These are phyloP conservation scores for Obba rivulosa DNA, from an alignment of 768 basidiomycete species.

Conservation along the genomic window DNA sequence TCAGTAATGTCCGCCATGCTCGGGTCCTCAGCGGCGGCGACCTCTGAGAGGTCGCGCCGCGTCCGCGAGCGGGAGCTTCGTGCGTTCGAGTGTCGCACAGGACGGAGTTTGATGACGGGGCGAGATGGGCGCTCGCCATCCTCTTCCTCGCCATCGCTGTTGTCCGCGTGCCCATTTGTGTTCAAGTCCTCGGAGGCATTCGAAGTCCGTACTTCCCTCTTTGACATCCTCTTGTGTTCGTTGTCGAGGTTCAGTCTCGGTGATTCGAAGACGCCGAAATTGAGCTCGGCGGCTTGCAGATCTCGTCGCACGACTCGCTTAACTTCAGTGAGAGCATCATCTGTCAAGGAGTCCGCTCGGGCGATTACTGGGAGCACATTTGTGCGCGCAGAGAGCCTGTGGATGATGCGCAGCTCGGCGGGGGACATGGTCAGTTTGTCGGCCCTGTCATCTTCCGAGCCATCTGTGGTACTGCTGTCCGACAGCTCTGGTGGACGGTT, in stretches of 20 bases:
- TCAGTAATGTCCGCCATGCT: slow-evolving; percentile 52
- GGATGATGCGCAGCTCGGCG: slow-evolving; percentile 73
- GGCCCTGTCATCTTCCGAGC: slow-evolving; percentile 45
- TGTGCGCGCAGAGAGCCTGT: slow-evolving; percentile 63
- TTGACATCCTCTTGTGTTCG: neutral
- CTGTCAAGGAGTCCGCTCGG: slow-evolving; percentile 77
- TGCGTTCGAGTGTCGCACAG: slow-evolving; percentile 36
- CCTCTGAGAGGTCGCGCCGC: slow-evolving; percentile 60
- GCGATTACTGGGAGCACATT: slow-evolving; percentile 83
- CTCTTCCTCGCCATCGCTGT: slow-evolving; percentile 23
- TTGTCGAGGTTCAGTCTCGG: too few relatives aligned
- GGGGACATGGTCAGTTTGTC: slow-evolving; percentile 63
- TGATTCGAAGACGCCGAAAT: slow-evolving; percentile 72
- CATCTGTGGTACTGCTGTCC: slow-evolving; percentile 46
- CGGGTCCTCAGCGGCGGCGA: slow-evolving; percentile 53
- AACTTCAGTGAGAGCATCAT: slow-evolving; percentile 63
- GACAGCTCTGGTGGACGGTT: slow-evolving; percentile 49
- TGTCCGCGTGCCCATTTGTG: slow-evolving; percentile 9
- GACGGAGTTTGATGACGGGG: slow-evolving; percentile 71
- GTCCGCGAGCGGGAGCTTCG: slow-evolving; percentile 64
- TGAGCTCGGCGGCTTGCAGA: slow-evolving; percentile 59
- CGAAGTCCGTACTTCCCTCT: neutral
- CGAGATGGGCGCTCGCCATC: slow-evolving; percentile 48
- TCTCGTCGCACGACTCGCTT: slow-evolving; percentile 71
- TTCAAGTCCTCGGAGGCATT: slow-evolving; percentile 7